Conservation (phyloP, 257 asterid genomes). For the Capsicum rhomboideum region DNA sequence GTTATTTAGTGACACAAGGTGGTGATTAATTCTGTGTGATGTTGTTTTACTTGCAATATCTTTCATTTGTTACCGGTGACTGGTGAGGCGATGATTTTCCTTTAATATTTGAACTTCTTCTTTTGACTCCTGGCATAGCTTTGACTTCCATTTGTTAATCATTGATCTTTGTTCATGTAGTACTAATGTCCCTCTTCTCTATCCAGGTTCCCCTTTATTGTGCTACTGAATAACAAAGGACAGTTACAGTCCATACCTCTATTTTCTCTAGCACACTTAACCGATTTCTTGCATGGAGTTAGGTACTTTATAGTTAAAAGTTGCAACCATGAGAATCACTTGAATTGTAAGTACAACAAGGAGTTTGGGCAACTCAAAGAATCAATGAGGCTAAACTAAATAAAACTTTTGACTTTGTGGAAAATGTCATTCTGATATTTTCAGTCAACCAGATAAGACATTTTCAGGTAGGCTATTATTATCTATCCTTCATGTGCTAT, state of each 20-base stretch:
- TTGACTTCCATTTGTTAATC: neutral
- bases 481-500: neutral
- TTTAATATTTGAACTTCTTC: neutral
- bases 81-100: neutral
- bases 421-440: constrained; percentile 84
- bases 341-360: constrained; percentile 94
- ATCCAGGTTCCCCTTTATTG: neutral
- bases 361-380: constrained; percentile 98
- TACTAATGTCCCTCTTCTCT: neutral
- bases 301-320: constrained; percentile 98
- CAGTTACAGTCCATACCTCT: neutral
- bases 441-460: constrained; percentile 88
- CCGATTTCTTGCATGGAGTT: constrained; percentile 29
- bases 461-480: constrained; percentile 60
- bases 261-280: constrained; percentile 14
- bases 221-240: neutral
- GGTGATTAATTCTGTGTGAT: neutral
- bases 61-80: neutral
- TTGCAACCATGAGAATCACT: constrained; percentile 96
- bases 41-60: neutral
- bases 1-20: neutral
- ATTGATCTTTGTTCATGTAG: neutral
- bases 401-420: constrained; percentile 91
- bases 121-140: neutral
- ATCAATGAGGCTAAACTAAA: constrained; percentile 97